A percentile compares a stretch with the other conserved stretches of the same genome.
phyloP scores from a whole-genome alignment of 2,329 filamentous ascomycete genomes.

The Cryphonectria nitschkei region DNA sequence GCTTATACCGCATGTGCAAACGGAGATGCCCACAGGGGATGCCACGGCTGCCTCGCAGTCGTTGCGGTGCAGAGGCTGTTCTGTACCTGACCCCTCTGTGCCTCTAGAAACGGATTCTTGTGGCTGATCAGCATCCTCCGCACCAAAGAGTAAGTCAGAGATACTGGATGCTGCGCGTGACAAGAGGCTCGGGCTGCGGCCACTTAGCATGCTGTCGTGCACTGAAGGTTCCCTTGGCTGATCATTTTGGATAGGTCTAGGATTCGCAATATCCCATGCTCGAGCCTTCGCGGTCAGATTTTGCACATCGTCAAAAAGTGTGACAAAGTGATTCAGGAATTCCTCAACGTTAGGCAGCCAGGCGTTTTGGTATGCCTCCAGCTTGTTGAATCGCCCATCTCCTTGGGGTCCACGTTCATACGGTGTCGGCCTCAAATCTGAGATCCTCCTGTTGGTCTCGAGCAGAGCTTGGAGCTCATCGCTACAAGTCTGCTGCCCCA shows the following conservation, averaged over 20 bases:
- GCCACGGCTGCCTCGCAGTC: constrained; percentile 13
- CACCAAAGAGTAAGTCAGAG: not conserved
- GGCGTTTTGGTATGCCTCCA: not conserved
- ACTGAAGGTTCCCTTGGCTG: not conserved
- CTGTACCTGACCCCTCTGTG: constrained; percentile 14
- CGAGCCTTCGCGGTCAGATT: not conserved
- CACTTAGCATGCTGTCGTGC: not conserved
- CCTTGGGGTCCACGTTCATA: not conserved
- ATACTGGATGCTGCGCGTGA: not conserved
- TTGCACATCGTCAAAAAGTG: not conserved
- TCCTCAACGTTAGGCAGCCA: constrained; percentile 1
- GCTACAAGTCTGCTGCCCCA: not conserved
- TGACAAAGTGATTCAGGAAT: not conserved
- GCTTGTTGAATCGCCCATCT: not conserved
- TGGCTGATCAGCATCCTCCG: not conserved
- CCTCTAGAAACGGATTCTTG: not conserved
- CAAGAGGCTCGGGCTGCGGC: not conserved
- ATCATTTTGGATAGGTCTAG: not conserved
- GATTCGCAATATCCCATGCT: not conserved
- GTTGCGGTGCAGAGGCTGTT: constrained; percentile 14
- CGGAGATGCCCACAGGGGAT: constrained; percentile 13
- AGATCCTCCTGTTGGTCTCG: not conserved
- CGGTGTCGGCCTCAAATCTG: not conserved
- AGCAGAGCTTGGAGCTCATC: constrained; percentile 1
- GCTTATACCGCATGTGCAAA: constrained; percentile 1